These are phyloP conservation scores for Tetrapisispora pingtungensis DNA, from an alignment of 805 yeast genomes.

Conservation along the genomic window DNA sequence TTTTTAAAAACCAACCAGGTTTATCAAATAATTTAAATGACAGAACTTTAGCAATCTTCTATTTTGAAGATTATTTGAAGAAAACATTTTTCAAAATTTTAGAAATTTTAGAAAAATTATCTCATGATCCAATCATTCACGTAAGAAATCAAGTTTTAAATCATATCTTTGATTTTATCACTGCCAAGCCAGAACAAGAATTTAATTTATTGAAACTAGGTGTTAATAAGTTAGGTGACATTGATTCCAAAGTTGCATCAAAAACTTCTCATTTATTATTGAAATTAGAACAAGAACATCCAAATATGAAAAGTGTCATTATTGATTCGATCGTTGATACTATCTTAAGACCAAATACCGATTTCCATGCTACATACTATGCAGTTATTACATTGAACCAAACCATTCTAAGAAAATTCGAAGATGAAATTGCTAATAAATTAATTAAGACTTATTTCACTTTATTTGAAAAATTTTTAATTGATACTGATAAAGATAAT, in stretches of 20 bases:
- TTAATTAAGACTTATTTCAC: slow-evolving; percentile 79
- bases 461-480: slow-evolving; percentile 71
- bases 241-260: slow-evolving; percentile 81
- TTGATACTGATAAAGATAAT: slow-evolving; percentile 49
- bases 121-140: slow-evolving; percentile 87
- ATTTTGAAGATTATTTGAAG: slow-evolving; percentile 86
- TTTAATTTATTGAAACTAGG: slow-evolving; percentile 80
- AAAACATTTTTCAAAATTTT: slow-evolving; percentile 63
- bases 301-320: slow-evolving; percentile 84
- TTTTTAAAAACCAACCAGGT: slow-evolving; percentile 68
- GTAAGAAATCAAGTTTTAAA: slow-evolving; percentile 70
- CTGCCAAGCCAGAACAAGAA: slow-evolving; percentile 92
- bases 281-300: slow-evolving; percentile 81
- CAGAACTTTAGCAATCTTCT: slow-evolving; percentile 58
- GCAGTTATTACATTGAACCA: slow-evolving; percentile 84
- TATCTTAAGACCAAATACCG: slow-evolving; percentile 62
- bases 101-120: slow-evolving; percentile 62
- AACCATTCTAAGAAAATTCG: slow-evolving; percentile 73
- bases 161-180: slow-evolving; percentile 70
- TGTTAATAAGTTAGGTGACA: slow-evolving; percentile 89
- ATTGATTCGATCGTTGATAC: slow-evolving; percentile 74
- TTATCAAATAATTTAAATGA: slow-evolving; percentile 37
- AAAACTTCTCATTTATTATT: slow-evolving; percentile 75
- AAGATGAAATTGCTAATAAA: slow-evolving; percentile 71
- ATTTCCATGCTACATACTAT: slow-evolving; percentile 82